Percentiles rank a stretch among this genome's conserved stretches.
Evolutionary conservation across 371 early-diverging fungal genomes (phyloP).

Genomic region (Rhizopus stolonifer): DNA sequence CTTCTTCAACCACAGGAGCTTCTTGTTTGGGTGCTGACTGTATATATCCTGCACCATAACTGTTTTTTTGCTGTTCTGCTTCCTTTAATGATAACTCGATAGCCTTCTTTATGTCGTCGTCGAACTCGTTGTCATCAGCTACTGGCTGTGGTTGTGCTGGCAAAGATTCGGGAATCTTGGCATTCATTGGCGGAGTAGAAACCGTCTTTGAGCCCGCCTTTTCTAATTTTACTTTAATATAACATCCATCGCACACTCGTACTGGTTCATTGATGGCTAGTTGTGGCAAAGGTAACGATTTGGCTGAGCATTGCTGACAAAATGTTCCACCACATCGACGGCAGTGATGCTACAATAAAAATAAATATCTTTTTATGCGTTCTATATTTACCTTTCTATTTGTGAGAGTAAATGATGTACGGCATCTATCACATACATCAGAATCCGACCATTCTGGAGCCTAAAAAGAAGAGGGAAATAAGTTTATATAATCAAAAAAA

Average conservation of each 20-base stretch:
- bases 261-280: slow-evolving; percentile 86
- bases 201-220: slow-evolving; percentile 18
- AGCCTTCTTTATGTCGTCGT: slow-evolving; percentile 85
- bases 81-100: slow-evolving; percentile 85
- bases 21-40: slow-evolving; percentile 20
- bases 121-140: slow-evolving; percentile 53
- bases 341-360: slow-evolving; percentile 79
- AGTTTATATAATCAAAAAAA: slow-evolving; percentile 1
- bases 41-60: slow-evolving; percentile 35
- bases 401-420: slow-evolving; percentile 85
- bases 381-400: slow-evolving; percentile 72
- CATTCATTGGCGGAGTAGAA: slow-evolving; percentile 2
- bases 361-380: neutral
- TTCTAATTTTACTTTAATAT: slow-evolving; percentile 61
- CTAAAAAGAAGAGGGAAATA: slow-evolving; percentile 28
- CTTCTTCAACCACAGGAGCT: slow-evolving; percentile 57
- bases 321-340: slow-evolving; percentile 93
- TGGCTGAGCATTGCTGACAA: slow-evolving; percentile 89
- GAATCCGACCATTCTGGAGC: slow-evolving; percentile 96
- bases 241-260: slow-evolving; percentile 92
- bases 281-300: slow-evolving; percentile 77
- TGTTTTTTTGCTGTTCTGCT: slow-evolving; percentile 49
- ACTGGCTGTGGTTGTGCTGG: neutral
- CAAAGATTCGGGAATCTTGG: slow-evolving; percentile 10
- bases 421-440: slow-evolving; percentile 89